Base-by-base conservation (phyloP, 2,329 filamentous ascomycete genomes). In the Colletotrichum phormii region DNA sequence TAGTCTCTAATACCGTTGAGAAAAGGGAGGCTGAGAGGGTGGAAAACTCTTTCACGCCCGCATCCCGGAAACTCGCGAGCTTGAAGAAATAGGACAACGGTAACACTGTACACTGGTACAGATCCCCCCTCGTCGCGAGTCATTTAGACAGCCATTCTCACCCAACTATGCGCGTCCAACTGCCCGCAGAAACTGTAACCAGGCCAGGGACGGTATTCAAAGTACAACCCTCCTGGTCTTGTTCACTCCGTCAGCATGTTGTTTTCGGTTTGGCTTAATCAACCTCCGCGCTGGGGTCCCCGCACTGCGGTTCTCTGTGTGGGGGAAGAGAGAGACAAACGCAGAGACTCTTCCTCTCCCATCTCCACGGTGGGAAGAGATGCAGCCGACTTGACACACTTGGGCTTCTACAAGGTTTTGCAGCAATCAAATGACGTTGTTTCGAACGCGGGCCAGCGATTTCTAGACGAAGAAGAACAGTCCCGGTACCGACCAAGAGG, bases 261-360 rank as follows among this genome's bases (percentile, higher is more conserved):
- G 13, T 53, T 22, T 33, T 58, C 49, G 53, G 54, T 58, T 49
- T 60, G 58, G 15, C 60, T 63, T 53, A 33, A 60, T 37, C 33
- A 49, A 15, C 66, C 69, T 68, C 65, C 69, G 53, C 69, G 69
- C 59, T 72, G 70, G 70, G 66, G 70, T 64, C 70, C 70, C 70
- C 70, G 66, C 70, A 70, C 60, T 64, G n/a, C 7, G 11, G 7
- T 57, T 46, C 29, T 58, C 42, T 15, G 6, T 70, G 65, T 57
- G 70, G 59, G 54, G 65, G 22, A 26, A n/a, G 61, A 35, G 35
- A 15, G 35, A 15, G 35, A 18, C 9, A n/a, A n/a, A 18, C 9
- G 26, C 26, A 26, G 4, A 26, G 26, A 26, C 26, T 26, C 18
- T 15, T n/a, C 18, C 42, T n/a, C 42, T 49, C 42, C 7, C 42